Evolutionary conservation across 257 asterid species (phyloP).

Genomic region (Misopates orontium): DNA sequence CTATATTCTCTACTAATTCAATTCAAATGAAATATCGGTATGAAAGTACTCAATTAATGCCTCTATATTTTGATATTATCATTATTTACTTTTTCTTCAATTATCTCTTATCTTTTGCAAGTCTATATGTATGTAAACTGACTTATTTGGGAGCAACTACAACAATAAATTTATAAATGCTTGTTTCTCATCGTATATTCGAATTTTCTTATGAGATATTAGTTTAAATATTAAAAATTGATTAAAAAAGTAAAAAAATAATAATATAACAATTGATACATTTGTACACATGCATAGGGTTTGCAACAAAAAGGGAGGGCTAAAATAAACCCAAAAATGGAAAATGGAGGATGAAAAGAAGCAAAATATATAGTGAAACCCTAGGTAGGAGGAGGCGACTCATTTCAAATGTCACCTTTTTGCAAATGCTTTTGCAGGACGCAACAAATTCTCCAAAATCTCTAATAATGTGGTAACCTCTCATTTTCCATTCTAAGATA

Average conservation of each 20-base stretch:
- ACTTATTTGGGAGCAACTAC: too few species aligned
- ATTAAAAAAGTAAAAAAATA: neutral
- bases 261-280: neutral
- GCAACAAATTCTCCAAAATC: slow-evolving; percentile 39
- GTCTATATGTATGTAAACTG: too few species aligned
- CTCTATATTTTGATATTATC: too few species aligned
- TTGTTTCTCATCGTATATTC: too few species aligned
- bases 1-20: too few species aligned
- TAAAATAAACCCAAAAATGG: slow-evolving; percentile 31
- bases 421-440: slow-evolving; percentile 42
- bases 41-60: too few species aligned
- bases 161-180: too few species aligned
- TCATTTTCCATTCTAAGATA: slow-evolving; percentile 9
- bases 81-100: too few species aligned
- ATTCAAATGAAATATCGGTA: too few species aligned
- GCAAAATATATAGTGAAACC: slow-evolving; percentile 40
- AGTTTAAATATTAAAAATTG: neutral
- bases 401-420: slow-evolving; percentile 34
- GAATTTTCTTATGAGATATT: too few species aligned
- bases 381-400: slow-evolving; percentile 22
- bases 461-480: neutral
- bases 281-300: neutral
- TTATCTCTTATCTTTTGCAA: too few species aligned
- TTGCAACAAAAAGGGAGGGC: slow-evolving; percentile 32
- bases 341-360: slow-evolving; percentile 21